Conservation (phyloP, 306 rosid genomes). For the Pterocarpus santalinus region DNA sequence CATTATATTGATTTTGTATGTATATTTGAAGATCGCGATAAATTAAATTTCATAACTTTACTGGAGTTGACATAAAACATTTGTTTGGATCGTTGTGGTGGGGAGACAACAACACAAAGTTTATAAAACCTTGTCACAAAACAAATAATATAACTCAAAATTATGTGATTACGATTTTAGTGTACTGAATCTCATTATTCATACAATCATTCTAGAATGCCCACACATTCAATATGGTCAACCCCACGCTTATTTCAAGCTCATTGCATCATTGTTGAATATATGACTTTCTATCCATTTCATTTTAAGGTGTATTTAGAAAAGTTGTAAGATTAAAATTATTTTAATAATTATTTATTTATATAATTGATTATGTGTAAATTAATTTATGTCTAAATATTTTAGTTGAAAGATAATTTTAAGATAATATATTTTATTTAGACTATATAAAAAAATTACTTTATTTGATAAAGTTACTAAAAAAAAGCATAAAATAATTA, state of each 20-base stretch:
- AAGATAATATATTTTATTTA: too few species aligned
- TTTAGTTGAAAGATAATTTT: too few species aligned
- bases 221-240: not conserved
- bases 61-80: not conserved
- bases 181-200: slow-evolving; percentile 1
- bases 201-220: not conserved
- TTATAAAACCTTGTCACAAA: not conserved
- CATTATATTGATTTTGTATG: not conserved
- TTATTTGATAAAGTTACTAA: too few species aligned
- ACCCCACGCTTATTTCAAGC: not conserved
- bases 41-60: not conserved
- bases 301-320: too few species aligned
- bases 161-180: slow-evolving; percentile 1
- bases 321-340: too few species aligned
- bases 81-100: not conserved
- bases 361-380: too few species aligned
- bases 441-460: too few species aligned
- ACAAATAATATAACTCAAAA: not conserved
- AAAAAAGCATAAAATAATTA: too few species aligned
- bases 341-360: too few species aligned
- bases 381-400: too few species aligned
- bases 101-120: not conserved
- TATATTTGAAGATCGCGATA: not conserved
- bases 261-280: too few species aligned
- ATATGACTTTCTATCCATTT: too few species aligned